Evolutionary conservation across 306 rosid species (phyloP), one percentile per base, ranked within the genome.

Genomic region (Heteromeles arbutifolia): DNA sequence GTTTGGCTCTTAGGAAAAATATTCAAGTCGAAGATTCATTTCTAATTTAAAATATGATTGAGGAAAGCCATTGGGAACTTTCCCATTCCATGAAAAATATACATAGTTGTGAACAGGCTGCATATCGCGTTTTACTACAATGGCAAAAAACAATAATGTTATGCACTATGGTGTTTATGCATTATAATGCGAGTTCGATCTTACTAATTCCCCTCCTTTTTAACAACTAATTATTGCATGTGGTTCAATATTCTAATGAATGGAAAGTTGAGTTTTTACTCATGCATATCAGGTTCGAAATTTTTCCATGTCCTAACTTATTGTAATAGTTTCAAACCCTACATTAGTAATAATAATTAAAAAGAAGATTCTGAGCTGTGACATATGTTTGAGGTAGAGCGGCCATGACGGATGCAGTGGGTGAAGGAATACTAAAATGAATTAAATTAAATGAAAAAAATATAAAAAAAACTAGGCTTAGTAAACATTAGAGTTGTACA

Each of bases 381-480:
- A 65, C 17, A 21, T 65, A 19, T 2, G 48, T 52, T 11, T 21
- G 28, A 52, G 29, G 25, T 28, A 41, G 37, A 43, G 73, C 78
- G 37, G 77, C 63, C 76, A 58, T 76, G 74, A 77, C 59, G 70
- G 81, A 79, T 53, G 81, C 73, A 59, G 84, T 61, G 78, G 81
- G 83, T 43, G 69, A 65, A 64, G 41, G 13, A 64, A 28, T 29
- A 64, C 41, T 8, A 64, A 64, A 29, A 28, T 19, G 28, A 48
- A 78, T 41, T 25, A 68, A 6, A 43, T 2, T 12, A 67, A 21
- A 32, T 18, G 6, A 29, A 10, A 29, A 75, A 72, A 70, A 21
- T 56, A 48, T 57, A 10, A 2, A 58, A 11, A n/a, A n/a, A 22
- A 45, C 19, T 48, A 48, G 8, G 53, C 19, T 15, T 4, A 48